A percentile compares a stretch with the other conserved stretches of the same genome.
Evolutionary conservation across 345 rosid species (phyloP).

Genomic region (Acer yangbiense): DNA sequence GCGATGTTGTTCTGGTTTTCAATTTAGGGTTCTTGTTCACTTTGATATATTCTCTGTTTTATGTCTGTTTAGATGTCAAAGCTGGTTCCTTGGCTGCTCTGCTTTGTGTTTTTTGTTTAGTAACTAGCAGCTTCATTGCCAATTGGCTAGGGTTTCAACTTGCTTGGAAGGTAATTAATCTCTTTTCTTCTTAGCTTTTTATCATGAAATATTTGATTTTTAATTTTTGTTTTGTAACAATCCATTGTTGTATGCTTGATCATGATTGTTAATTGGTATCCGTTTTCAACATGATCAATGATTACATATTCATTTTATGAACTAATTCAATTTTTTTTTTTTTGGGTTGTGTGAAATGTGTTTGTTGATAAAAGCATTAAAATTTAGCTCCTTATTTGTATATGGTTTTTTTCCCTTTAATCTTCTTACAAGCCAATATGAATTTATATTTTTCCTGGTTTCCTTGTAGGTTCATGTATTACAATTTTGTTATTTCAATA

Average conservation of each 20-base stretch:
- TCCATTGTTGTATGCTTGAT: neutral
- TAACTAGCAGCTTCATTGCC: constrained; percentile 42
- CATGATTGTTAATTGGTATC: neutral
- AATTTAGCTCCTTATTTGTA: neutral
- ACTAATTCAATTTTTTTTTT: neutral
- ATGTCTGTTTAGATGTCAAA: constrained; percentile 49
- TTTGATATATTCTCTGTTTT: constrained; percentile 46
- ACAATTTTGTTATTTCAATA: neutral
- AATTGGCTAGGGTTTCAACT: constrained; percentile 51
- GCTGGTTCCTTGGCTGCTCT: constrained; percentile 65
- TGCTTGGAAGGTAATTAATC: constrained; percentile 51
- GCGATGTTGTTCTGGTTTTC: constrained; percentile 34
- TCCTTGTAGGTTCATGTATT: neutral
- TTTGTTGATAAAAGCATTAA: neutral
- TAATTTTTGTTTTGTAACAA: neutral
- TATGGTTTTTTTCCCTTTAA: no score
- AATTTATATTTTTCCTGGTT: neutral
- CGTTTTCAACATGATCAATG: neutral
- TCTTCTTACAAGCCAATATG: neutral
- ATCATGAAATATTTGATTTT: neutral
- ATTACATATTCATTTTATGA: no score
- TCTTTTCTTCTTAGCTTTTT: neutral
- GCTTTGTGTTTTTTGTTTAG: constrained; percentile 51
- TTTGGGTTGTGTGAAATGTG: neutral
- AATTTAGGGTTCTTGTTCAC: constrained; percentile 54